Evolutionary conservation across 2,329 filamentous ascomycete species (phyloP), one percentile per base, ranked within the genome.

Genomic region (Atkinsonella texensis): DNA sequence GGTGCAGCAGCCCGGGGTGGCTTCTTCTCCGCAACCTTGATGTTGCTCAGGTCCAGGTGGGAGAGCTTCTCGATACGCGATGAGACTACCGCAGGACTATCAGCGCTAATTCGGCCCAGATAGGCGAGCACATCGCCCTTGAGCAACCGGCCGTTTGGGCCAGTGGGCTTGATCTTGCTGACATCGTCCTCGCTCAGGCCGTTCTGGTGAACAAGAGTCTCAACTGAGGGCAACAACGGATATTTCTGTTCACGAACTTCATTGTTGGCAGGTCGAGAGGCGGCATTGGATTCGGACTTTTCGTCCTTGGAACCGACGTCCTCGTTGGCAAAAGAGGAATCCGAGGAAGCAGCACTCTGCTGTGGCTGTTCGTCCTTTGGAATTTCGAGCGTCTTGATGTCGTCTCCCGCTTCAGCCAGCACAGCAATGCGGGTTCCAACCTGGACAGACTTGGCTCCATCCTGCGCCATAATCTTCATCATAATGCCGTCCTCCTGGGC

Each of bases 111-210:
- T 59, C 77, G 74, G 56, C 93, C 93, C 15, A 97, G 70, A 68
- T 91, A 93, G 46, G 89, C 90, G 50, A 98, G 81, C 7, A 98
- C 85, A 65, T 98, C 93, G 52, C 93, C 93, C 76, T 98, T 98
- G 55, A 98, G 77, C 51, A 98, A 75, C 55, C 93, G 84, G 53
- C 90, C 89, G 61, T 84, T 83, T 32, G 93, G 93, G 23, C 93
- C 93, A 18, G 87, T 91, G 6, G 89, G 85, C 50, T 83, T 85
- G 66, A 97, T 96, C 67, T 87, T 85, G 68, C 81, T 76, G 49
- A 89, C 76, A 53, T 89, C 87, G 46, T 83, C 82, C 58, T 84
- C 80, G 61, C 85, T 77, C 51, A 98, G 72, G 56, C 84, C 83
- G 63, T 94, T 83, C 67, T 85, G 76, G 68, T 87, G 85, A 55